Evolutionary conservation across 331 rosid species (phyloP), one percentile per base, ranked within the genome.

Genomic region (Quercus tomentella): DNA sequence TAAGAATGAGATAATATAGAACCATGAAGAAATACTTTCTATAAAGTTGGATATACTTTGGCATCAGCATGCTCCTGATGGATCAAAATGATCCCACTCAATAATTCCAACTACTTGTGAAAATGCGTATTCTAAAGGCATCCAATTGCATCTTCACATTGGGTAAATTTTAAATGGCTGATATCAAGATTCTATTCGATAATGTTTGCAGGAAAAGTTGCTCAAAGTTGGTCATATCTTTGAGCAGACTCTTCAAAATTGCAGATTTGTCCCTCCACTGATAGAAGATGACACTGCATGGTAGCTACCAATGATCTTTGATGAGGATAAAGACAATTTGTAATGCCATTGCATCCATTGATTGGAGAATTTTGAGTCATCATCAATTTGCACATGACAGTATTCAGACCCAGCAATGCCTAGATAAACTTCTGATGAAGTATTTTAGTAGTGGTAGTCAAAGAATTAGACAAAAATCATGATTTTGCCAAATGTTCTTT

Each of bases 151-250:
- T 26, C 33, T 22, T n/a, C 31, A 60, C 25, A 1, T 22, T n/a
- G 1, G 9, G 30, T 62, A 14, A 18, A 49, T 49, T 14, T 49
- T 4, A 49, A 65, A 17, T 30, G 45, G 45, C 70, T 28, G 43
- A 65, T 65, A 7, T 30, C 18, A 60, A 26, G 69, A 62, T 9
- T 33, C 49, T 33, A 21, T 23, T 11, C 5, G 0, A 6, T 67
- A 7, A 67, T 79, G 76, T 52, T 84, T 79, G 77, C 97, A 93
- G 99, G 97, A 85, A 41, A 91, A 90, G 73, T 80, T 95, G 82
- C 90, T 95, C 45, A 91, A 89, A 78, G 98, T 95, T 71, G 99
- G 93, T 60, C 97, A 96, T 80, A 88, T 96, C 79, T 96, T 93
- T 73, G 97, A 96, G 92, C 98, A 93, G 89, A 91, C 97, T 41